Evolutionary conservation across 2,329 filamentous ascomycete genomes (phyloP).

Genomic region (Davidsoniella virescens): DNA sequence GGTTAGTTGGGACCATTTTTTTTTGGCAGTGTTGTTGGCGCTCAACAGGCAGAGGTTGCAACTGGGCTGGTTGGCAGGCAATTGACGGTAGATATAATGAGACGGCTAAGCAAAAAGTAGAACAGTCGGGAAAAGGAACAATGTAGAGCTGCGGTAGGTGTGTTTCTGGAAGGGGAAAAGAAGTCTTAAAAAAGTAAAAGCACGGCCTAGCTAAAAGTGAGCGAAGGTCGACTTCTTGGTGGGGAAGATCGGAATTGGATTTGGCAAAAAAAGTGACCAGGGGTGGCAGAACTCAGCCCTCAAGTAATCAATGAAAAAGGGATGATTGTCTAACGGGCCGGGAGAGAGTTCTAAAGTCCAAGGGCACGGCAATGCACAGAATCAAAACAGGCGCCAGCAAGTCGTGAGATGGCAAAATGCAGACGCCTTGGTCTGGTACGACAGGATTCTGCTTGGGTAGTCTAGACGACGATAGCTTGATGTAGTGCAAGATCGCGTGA

Average conservation of each 20-base stretch:
- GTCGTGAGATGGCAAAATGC: background rate
- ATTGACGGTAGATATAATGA: slow-evolving; percentile 7
- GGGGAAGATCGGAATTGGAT: background rate
- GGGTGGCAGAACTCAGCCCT: slow-evolving; percentile 2
- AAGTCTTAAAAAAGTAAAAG: slow-evolving; percentile 2
- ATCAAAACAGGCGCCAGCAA: background rate
- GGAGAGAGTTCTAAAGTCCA: background rate
- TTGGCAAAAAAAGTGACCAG: background rate
- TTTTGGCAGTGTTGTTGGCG: no score
- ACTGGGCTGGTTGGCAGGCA: background rate
- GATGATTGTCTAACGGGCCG: background rate
- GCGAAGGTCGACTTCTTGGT: background rate
- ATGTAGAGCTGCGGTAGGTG: background rate
- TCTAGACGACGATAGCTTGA: background rate
- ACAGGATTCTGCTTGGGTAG: no score
- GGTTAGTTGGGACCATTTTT: slow-evolving; percentile 6
- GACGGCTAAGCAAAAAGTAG: background rate
- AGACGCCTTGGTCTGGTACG: no score
- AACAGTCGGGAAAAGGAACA: background rate
- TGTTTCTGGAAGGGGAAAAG: slow-evolving; percentile 7
- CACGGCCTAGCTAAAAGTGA: background rate
- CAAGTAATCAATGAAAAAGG: slow-evolving; percentile 1
- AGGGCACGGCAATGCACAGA: background rate
- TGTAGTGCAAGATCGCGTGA: background rate
- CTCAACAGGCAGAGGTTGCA: no score